These are phyloP conservation scores for Fagus crenata DNA, from an alignment of 306 rosid species.

Conservation along the genomic window DNA sequence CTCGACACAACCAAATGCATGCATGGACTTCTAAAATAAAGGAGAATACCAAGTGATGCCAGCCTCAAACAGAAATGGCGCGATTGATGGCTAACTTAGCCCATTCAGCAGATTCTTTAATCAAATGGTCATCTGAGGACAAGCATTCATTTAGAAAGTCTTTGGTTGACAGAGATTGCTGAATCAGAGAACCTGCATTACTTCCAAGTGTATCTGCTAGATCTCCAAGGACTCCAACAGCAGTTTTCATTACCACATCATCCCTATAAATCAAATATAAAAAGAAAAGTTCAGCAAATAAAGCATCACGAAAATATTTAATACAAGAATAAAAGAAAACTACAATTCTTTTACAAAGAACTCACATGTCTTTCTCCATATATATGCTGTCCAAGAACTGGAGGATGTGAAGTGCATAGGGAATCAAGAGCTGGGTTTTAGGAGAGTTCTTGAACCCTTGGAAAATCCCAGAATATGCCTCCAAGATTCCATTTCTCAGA, in stretches of 20 bases:
- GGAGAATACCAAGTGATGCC: constrained; percentile 36
- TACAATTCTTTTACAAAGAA: background rate
- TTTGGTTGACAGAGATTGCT: constrained; percentile 84
- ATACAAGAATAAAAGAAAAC: background rate
- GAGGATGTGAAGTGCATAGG: constrained; percentile 83
- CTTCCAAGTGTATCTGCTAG: constrained; percentile 93
- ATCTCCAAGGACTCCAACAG: constrained; percentile 93
- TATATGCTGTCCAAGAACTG: constrained; percentile 89
- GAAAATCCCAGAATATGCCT: constrained; percentile 92
- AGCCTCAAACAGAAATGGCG: constrained; percentile 78
- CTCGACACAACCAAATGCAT: constrained; percentile 76
- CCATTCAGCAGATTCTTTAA: constrained; percentile 95
- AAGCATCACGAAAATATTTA: background rate
- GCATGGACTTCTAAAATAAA: constrained; percentile 56
- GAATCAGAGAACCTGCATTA: constrained; percentile 84
- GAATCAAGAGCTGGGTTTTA: constrained; percentile 72
- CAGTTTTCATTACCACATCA: constrained; percentile 90
- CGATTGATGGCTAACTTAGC: constrained; percentile 89
- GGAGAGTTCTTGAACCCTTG: constrained; percentile 90
- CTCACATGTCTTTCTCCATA: constrained; percentile 88
- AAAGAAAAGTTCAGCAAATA: constrained; percentile 12
- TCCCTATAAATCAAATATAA: constrained; percentile 51
- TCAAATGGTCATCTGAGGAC: constrained; percentile 84
- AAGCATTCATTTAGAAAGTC: constrained; percentile 81
- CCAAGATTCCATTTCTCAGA: constrained; percentile 87